Percentiles rank a stretch among this genome's conserved stretches.
Evolutionary conservation across 1,139 yeast genomes (phyloP).

Genomic region (Geotrichum europaeum): DNA sequence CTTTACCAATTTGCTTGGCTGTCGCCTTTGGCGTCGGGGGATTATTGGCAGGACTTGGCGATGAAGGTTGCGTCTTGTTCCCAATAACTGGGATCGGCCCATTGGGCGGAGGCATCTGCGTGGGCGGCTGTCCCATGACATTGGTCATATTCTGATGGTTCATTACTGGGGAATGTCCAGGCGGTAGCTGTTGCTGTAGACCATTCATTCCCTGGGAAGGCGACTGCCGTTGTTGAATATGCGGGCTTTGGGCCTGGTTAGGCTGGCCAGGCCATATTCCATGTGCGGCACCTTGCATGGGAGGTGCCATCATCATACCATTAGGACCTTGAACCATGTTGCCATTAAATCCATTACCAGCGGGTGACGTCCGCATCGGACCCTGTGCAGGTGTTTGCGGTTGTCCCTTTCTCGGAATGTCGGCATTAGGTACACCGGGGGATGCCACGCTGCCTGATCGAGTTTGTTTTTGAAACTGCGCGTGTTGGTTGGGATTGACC

Average conservation of each 20-base stretch:
- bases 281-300: slow-evolving; percentile 17
- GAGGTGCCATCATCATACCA: slow-evolving; percentile 24
- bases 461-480: slow-evolving; percentile 16
- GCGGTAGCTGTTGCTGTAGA: slow-evolving; percentile 17
- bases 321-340: slow-evolving; percentile 9
- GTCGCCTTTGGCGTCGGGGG: slow-evolving; percentile 39
- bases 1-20: slow-evolving; percentile 19
- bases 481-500: background rate
- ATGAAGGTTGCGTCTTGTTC: slow-evolving; percentile 30
- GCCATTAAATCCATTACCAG: slow-evolving; percentile 6
- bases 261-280: slow-evolving; percentile 8
- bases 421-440: slow-evolving; percentile 21
- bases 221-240: slow-evolving; percentile 20
- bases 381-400: slow-evolving; percentile 21
- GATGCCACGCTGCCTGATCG: slow-evolving; percentile 21
- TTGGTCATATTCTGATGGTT: background rate
- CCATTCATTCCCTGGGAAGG: background rate
- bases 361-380: slow-evolving; percentile 17
- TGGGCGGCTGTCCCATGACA: background rate
- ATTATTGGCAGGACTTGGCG: slow-evolving; percentile 31
- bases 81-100: slow-evolving; percentile 21
- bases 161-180: slow-evolving; percentile 19
- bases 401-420: slow-evolving; percentile 23
- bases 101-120: slow-evolving; percentile 30
- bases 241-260: slow-evolving; percentile 19